phyloP scores from a whole-genome alignment of 2,329 filamentous ascomycete genomes.

The Aspergillus pseudotamarii region DNA sequence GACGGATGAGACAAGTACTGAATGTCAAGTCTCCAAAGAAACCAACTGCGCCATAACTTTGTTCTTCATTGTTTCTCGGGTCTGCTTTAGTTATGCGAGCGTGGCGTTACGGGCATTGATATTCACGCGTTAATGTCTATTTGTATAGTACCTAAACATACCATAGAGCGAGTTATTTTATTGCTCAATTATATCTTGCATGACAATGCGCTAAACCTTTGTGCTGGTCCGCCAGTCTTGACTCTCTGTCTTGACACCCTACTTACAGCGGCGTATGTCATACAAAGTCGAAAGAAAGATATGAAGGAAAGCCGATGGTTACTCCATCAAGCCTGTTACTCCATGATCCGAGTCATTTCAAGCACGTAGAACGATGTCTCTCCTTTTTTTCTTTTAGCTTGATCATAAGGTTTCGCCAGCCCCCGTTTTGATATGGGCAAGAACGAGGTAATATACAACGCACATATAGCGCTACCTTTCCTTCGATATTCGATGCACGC shows the following conservation, averaged over 20 bases:
- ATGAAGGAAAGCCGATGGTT: neutral
- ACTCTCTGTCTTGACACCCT: neutral
- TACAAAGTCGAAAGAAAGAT: neutral
- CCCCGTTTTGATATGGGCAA: neutral
- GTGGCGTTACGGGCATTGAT: slow-evolving; percentile 19
- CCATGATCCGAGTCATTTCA: neutral
- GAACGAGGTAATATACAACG: neutral
- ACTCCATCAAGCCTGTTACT: neutral
- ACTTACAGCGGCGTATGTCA: neutral
- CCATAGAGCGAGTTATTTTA: neutral
- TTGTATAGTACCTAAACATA: slow-evolving; percentile 4
- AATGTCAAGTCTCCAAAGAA: slow-evolving; percentile 63
- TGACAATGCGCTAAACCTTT: neutral
- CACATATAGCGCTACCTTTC: neutral
- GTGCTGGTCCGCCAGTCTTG: neutral
- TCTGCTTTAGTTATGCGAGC: slow-evolving; percentile 12
- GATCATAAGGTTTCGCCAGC: neutral
- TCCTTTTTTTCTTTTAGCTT: neutral
- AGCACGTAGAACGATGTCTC: neutral
- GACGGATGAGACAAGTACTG: slow-evolving; percentile 71
- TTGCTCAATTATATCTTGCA: neutral
- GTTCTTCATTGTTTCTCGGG: slow-evolving; percentile 1
- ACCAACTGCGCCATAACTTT: slow-evolving; percentile 21
- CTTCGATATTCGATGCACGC: neutral
- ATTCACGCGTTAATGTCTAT: slow-evolving; percentile 4